Evolutionary conservation across 306 rosid species (phyloP).

Genomic region (Begonia peltatifolia): DNA sequence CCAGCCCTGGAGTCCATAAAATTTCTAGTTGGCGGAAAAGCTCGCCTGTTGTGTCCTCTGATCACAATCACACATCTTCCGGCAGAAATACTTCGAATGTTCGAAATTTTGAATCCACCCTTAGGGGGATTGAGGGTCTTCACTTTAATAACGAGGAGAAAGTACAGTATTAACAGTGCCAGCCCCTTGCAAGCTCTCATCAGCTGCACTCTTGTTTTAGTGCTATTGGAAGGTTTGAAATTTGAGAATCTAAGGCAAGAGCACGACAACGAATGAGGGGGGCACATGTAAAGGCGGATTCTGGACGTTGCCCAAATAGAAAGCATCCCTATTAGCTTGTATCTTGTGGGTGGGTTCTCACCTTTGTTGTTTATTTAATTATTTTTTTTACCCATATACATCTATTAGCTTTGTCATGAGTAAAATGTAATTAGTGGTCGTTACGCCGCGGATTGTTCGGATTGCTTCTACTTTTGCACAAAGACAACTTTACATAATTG

Average conservation of each 20-base stretch:
- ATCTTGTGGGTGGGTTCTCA: not conserved
- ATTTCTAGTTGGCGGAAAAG: not conserved
- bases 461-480: too few relatives aligned
- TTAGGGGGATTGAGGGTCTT: not conserved
- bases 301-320: too few relatives aligned
- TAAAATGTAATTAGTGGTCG: not conserved
- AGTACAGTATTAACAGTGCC: not conserved
- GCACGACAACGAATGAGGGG: not conserved
- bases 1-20: slow-evolving; percentile 1
- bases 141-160: not conserved
- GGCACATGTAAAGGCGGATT: not conserved
- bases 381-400: not conserved
- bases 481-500: too few relatives aligned
- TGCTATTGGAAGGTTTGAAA: too few relatives aligned
- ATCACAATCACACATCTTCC: not conserved
- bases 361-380: too few relatives aligned
- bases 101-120: not conserved
- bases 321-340: not conserved
- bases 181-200: not conserved
- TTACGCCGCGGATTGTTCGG: too few relatives aligned
- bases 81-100: not conserved
- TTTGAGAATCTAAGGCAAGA: too few relatives aligned
- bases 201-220: not conserved
- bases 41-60: not conserved
- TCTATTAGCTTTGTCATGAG: not conserved